A percentile compares a stretch with the other conserved stretches of the same genome.
These are phyloP conservation scores for Leccinum aurantiacum DNA, from an alignment of 768 basidiomycete genomes.

Conservation along the genomic window DNA sequence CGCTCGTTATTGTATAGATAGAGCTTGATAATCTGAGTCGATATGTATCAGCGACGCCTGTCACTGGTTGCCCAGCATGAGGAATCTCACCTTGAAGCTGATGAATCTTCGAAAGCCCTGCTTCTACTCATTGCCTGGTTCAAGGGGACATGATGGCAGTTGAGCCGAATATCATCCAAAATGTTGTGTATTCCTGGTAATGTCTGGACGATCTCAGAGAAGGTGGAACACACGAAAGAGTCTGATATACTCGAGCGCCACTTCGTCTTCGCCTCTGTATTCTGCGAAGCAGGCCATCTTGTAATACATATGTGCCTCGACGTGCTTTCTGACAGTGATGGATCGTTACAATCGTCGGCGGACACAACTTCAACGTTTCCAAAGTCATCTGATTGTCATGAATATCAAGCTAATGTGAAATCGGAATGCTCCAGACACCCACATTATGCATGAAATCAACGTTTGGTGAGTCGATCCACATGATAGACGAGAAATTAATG, in stretches of 20 bases:
- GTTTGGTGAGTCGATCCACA: neutral
- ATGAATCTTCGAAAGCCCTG: slow-evolving; percentile 95
- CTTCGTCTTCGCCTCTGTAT: slow-evolving; percentile 88
- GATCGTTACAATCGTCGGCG: too few relatives aligned
- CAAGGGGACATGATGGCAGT: slow-evolving; percentile 84
- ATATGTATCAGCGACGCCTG: neutral
- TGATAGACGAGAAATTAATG: neutral
- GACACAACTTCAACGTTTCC: too few relatives aligned
- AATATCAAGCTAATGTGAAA: too few relatives aligned
- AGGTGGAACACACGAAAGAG: neutral
- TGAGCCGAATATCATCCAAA: slow-evolving; percentile 87
- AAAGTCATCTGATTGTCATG: too few relatives aligned
- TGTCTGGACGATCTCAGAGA: slow-evolving; percentile 53
- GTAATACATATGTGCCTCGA: too few relatives aligned
- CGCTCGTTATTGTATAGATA: slow-evolving; percentile 92
- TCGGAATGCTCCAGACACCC: too few relatives aligned
- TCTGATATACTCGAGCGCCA: slow-evolving; percentile 44
- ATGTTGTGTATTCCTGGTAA: slow-evolving; percentile 86
- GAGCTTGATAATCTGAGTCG: slow-evolving; percentile 74
- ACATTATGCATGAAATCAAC: neutral
- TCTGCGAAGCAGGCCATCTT: slow-evolving; percentile 91
- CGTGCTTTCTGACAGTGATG: too few relatives aligned
- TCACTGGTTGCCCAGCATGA: neutral
- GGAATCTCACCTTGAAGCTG: slow-evolving; percentile 69
- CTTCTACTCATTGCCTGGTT: slow-evolving; percentile 98